Percentiles rank a stretch among this genome's conserved stretches.
phyloP scores from a whole-genome alignment of 805 yeast species.

The Komagataella kurtzmanii region DNA sequence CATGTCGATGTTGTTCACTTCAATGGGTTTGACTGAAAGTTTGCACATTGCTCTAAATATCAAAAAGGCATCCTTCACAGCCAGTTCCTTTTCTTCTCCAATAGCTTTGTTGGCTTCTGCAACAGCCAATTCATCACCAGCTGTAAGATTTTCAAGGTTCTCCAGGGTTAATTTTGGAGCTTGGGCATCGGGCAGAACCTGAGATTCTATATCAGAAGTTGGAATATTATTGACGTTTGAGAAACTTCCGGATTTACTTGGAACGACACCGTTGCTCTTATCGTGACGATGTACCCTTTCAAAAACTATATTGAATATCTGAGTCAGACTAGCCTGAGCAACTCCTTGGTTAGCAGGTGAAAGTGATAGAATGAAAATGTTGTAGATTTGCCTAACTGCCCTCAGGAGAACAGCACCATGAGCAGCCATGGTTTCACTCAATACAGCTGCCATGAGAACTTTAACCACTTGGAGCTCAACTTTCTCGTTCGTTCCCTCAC shows the following conservation, averaged over 20 bases:
- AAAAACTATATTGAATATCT: constrained; percentile 75
- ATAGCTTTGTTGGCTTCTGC: constrained; percentile 29
- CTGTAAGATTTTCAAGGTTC: constrained; percentile 42
- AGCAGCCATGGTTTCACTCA: constrained; percentile 68
- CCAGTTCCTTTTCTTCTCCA: constrained; percentile 50
- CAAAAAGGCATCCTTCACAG: constrained; percentile 82
- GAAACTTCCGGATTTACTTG: neutral
- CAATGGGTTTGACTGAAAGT: constrained; percentile 74
- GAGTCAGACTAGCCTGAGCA: constrained; percentile 92
- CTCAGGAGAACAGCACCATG: constrained; percentile 84
- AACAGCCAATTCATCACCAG: constrained; percentile 41
- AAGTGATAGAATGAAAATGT: constrained; percentile 76
- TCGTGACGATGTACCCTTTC: constrained; percentile 35
- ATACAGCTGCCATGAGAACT: constrained; percentile 79
- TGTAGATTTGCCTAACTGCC: constrained; percentile 89
- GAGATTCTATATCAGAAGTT: neutral
- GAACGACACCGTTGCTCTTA: constrained; percentile 3
- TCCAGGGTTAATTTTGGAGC: constrained; percentile 33
- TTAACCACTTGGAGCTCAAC: constrained; percentile 88
- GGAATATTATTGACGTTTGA: neutral
- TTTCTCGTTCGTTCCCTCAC: constrained; percentile 82
- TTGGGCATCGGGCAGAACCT: neutral
- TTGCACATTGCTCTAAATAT: constrained; percentile 93
- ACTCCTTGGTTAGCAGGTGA: constrained; percentile 78
- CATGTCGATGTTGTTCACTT: constrained; percentile 66